These are phyloP conservation scores for Diaporthe citri DNA, from an alignment of 2,329 filamentous ascomycete genomes.

Conservation along the genomic window DNA sequence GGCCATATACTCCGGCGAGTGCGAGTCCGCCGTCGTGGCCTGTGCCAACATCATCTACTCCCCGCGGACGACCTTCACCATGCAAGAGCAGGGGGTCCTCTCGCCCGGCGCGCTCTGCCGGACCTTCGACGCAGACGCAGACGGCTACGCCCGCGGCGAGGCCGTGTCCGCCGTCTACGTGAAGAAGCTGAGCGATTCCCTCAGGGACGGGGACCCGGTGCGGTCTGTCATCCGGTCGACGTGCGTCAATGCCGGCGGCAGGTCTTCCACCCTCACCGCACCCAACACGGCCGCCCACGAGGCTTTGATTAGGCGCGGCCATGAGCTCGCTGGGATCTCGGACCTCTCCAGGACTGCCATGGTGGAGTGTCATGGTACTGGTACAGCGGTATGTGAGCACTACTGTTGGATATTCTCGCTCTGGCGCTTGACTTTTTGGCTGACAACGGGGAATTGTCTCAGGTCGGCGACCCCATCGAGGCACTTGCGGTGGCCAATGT, in stretches of 20 bases:
- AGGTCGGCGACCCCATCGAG: constrained; percentile 50
- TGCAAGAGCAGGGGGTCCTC: constrained; percentile 53
- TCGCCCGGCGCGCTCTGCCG: constrained; percentile 50
- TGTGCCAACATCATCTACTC: constrained; percentile 53
- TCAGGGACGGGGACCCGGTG: constrained; percentile 60
- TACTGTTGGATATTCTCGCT: background rate
- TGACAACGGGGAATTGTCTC: background rate
- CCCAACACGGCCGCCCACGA: constrained; percentile 53
- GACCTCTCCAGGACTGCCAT: constrained; percentile 47
- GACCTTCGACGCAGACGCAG: constrained; percentile 57
- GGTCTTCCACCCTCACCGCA: constrained; percentile 53
- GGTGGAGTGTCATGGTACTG: constrained; percentile 52
- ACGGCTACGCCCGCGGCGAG: constrained; percentile 66
- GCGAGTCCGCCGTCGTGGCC: constrained; percentile 51
- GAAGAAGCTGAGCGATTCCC: constrained; percentile 60
- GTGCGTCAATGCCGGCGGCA: constrained; percentile 58
- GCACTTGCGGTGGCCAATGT: constrained; percentile 48
- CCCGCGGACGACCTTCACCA: constrained; percentile 47
- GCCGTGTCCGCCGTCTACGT: constrained; percentile 58
- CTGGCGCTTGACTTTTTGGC: background rate
- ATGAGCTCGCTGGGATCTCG: constrained; percentile 46
- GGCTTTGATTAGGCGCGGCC: constrained; percentile 48
- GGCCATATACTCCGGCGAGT: constrained; percentile 48
- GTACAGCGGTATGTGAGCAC: constrained; percentile 43
- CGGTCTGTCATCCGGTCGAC: constrained; percentile 55